Conservation (phyloP, 768 basidiomycete genomes). For the Crassisporium funariophilum region DNA sequence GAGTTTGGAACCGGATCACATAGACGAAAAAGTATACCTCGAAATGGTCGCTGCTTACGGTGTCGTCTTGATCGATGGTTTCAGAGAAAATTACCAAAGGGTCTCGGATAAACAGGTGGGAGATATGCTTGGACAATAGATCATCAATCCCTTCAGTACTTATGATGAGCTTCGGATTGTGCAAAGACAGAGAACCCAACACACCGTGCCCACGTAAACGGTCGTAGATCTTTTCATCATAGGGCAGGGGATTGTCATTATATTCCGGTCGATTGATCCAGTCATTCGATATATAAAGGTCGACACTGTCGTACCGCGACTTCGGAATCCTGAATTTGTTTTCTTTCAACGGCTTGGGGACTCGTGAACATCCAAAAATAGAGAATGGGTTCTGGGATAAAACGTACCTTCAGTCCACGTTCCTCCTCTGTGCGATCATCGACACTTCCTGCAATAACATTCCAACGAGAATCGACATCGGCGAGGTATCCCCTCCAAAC, state of each 20-base stretch:
- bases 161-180: conserved; percentile 2
- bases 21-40: conserved; percentile 57
- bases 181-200: conserved; percentile 17
- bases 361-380: not conserved
- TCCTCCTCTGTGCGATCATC: conserved; percentile 97
- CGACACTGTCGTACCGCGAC: conserved; percentile 96
- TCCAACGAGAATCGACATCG: conserved; percentile 98
- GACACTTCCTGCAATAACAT: conserved; percentile 97
- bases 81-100: conserved; percentile 95
- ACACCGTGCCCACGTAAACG: conserved; percentile 77
- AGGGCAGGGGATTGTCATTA: conserved; percentile 84
- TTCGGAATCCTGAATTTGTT: conserved; percentile 86
- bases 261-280: conserved; percentile 91
- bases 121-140: conserved; percentile 85
- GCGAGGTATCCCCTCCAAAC: conserved; percentile 93
- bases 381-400: not conserved
- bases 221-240: conserved; percentile 72
- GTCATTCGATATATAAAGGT: conserved; percentile 87
- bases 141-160: conserved; percentile 73
- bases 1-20: not conserved
- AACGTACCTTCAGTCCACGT: conserved; percentile 75
- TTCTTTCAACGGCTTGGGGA: conserved; percentile 69
- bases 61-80: conserved; percentile 90
- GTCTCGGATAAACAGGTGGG: conserved; percentile 97
- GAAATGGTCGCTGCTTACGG: conserved; percentile 88